Evolutionary conservation across 2,329 filamentous ascomycete species (phyloP).

Genomic region (Colletotrichum sp.): DNA sequence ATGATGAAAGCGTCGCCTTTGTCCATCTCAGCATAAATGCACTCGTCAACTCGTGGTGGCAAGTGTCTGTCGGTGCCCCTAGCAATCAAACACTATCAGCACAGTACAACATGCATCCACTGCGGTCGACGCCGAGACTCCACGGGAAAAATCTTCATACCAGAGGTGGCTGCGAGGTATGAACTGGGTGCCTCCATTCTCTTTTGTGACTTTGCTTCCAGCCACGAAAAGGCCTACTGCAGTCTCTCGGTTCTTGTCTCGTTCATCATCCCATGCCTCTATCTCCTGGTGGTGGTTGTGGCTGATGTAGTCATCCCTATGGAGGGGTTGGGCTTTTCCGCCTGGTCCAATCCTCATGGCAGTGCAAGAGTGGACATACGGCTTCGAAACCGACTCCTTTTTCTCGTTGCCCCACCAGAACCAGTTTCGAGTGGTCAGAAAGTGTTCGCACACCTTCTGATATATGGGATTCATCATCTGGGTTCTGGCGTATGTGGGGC

Average conservation of each 20-base stretch:
- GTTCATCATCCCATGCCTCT: constrained; percentile 1
- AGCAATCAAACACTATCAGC: background rate
- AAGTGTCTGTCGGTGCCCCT: constrained; percentile 3
- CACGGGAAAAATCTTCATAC: constrained; percentile 11
- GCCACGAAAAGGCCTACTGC: constrained; percentile 32
- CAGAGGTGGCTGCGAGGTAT: constrained; percentile 32
- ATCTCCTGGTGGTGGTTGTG: constrained; percentile 25
- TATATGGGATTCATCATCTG: constrained; percentile 12
- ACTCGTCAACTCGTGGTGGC: constrained; percentile 5
- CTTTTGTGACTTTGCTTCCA: constrained; percentile 29
- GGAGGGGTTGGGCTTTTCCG: constrained; percentile 29
- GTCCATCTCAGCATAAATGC: constrained; percentile 25
- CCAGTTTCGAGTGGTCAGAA: constrained; percentile 3
- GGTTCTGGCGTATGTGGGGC: constrained; percentile 11
- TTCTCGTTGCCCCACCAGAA: constrained; percentile 13
- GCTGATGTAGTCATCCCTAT: constrained; percentile 32
- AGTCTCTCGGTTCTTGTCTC: constrained; percentile 24
- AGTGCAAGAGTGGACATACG: constrained; percentile 4
- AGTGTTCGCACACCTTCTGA: constrained; percentile 8
- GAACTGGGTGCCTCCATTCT: constrained; percentile 33
- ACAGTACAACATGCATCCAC: background rate
- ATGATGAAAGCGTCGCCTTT: constrained; percentile 28
- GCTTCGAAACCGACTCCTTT: constrained; percentile 11
- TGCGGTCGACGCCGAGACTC: background rate
- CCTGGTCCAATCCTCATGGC: constrained; percentile 25